Base-by-base conservation (phyloP, 1,284 basidiomycete species). In the Taiwanofungus camphoratus region DNA sequence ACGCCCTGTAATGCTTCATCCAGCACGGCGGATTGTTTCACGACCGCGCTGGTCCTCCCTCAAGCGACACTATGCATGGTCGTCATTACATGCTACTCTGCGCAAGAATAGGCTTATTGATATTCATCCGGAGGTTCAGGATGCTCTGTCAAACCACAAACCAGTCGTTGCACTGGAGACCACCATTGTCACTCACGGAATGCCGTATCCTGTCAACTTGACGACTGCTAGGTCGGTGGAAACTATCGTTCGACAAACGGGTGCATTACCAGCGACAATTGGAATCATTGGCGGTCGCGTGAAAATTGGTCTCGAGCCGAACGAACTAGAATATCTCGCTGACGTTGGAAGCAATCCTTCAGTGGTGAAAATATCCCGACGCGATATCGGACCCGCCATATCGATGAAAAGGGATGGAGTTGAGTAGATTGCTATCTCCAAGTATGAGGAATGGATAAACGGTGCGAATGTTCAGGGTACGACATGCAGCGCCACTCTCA, bases 161-260 rank as follows among this genome's bases (percentile, higher is more conserved):
- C 77, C 85, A 31, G 68, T 87, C 36, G 85, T 88, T 7, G 86
- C 86, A 16, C 72, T 89, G n/a, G 87, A 89, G 58, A 92, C 90
- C 1, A 87, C 94, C 1, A 82, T 99, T 48, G 82, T 96, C 48
- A 94, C 94, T 0, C 92, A 97, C 70, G 95, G 91, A 22, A 80
- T 93, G 69, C 86, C 87, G 0, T 77, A 80, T 52, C 92, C 93
- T 0, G 71, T 73, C 35, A 96, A 93, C 57, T 65, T 87, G 13
- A 69, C 82, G 24, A 83, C 88, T 12, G 85, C 90, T 0, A 68
- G 68, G 19, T 82, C 83, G 5, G 71, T 94, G 15, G 92, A 96
- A 61, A 60, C 62, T 8, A 86, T 91, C 42, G 82, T 98, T n/a
- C 73, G 89, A 50, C 72, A 75, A 5, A 76, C 77, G 26, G 87